Conservation (phyloP, 164 flowering plant genomes). For the Litsea cubeba region DNA sequence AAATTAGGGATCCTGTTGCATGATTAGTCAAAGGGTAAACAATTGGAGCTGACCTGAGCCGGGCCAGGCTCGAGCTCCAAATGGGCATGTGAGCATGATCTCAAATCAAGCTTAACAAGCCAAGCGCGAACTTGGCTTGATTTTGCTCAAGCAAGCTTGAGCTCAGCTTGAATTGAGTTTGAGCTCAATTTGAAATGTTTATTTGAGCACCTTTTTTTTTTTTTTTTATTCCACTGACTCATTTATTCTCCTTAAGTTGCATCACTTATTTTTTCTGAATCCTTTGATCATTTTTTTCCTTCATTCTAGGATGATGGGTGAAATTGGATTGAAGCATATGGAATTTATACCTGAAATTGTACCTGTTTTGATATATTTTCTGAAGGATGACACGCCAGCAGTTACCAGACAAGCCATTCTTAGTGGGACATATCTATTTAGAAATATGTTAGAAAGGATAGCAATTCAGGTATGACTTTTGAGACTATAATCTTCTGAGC, state of each 20-base stretch:
- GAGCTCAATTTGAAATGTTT: neutral
- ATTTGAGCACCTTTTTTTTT: neutral
- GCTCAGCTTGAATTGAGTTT: neutral
- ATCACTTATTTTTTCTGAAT: neutral
- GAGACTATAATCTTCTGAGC: neutral
- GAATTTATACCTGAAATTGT: constrained; percentile 68
- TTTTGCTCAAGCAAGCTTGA: too few relatives aligned
- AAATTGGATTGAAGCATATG: constrained; percentile 59
- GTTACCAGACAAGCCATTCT: constrained; percentile 79
- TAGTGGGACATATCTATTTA: constrained; percentile 59
- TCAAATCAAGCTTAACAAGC: too few relatives aligned
- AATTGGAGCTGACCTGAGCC: too few relatives aligned
- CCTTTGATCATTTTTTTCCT: neutral
- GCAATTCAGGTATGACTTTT: constrained; percentile 55
- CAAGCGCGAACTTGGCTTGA: too few relatives aligned
- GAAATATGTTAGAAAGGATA: constrained; percentile 50
- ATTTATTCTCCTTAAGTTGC: too few relatives aligned
- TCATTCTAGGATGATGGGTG: constrained; percentile 65
- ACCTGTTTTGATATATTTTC: constrained; percentile 47
- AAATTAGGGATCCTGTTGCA: too few relatives aligned
- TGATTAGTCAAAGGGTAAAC: too few relatives aligned
- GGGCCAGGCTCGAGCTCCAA: too few relatives aligned
- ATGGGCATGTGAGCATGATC: too few relatives aligned
- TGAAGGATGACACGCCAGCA: constrained; percentile 79
- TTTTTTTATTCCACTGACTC: neutral